Percentiles rank a stretch among this genome's conserved stretches.
Evolutionary conservation across 129 eudicot species (phyloP).

Genomic region (Helichrysum umbraculigerum): DNA sequence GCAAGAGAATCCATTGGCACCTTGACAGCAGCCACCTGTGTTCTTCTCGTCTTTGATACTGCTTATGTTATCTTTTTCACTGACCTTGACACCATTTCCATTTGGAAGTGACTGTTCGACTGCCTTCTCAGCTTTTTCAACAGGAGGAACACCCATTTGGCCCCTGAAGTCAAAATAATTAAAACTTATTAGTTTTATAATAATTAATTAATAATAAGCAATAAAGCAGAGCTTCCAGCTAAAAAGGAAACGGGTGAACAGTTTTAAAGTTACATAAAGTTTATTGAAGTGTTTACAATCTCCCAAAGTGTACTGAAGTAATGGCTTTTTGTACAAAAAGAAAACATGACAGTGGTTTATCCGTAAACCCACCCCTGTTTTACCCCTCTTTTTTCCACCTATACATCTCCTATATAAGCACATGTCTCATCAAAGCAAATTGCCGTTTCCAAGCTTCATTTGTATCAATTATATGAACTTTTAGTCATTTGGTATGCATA

Average conservation of each 20-base stretch:
- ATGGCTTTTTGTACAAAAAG: background rate
- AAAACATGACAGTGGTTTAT: background rate
- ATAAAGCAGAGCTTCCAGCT: background rate
- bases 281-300: background rate
- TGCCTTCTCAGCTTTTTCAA: constrained; percentile 48
- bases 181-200: background rate
- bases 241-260: background rate
- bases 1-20: constrained; percentile 68
- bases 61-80: constrained; percentile 37
- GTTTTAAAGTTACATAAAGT: too few species aligned
- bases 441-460: background rate
- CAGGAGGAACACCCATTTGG: constrained; percentile 66
- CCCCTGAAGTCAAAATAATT: constrained; percentile 57
- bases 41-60: constrained; percentile 39
- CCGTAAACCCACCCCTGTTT: background rate
- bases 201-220: too few species aligned
- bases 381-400: background rate
- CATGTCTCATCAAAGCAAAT: background rate
- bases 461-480: background rate
- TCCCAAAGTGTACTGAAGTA: background rate
- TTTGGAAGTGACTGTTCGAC: constrained; percentile 44
- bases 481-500: background rate
- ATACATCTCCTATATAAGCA: background rate
- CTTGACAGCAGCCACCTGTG: constrained; percentile 86
- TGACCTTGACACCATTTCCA: constrained; percentile 43